These are phyloP conservation scores for Lichtheimia ramosa DNA, from an alignment of 371 early-diverging fungal species.

Conservation along the genomic window DNA sequence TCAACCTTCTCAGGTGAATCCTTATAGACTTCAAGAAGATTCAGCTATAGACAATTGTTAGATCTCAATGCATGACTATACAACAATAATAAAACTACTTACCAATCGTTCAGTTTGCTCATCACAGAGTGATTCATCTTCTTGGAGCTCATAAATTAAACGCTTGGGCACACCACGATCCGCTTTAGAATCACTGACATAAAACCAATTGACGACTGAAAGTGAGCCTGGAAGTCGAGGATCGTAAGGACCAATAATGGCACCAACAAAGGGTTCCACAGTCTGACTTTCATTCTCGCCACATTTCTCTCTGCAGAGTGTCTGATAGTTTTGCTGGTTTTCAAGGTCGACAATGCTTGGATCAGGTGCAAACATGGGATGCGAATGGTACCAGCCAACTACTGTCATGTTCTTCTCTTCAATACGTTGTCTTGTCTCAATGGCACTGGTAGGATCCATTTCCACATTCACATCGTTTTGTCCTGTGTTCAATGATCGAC, in stretches of 20 bases:
- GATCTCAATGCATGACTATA: neutral
- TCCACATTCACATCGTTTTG: slow-evolving; percentile 85
- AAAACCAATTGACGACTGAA: slow-evolving; percentile 85
- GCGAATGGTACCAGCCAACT: slow-evolving; percentile 75
- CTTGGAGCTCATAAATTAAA: slow-evolving; percentile 59
- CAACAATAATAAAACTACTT: slow-evolving; percentile 11
- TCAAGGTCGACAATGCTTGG: slow-evolving; percentile 62
- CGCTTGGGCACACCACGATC: slow-evolving; percentile 60
- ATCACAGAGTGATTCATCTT: slow-evolving; percentile 47
- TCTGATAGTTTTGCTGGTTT: slow-evolving; percentile 83
- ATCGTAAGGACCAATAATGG: slow-evolving; percentile 87
- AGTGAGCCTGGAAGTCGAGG: slow-evolving; percentile 75
- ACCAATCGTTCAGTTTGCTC: slow-evolving; percentile 59
- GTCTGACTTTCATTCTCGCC: slow-evolving; percentile 3
- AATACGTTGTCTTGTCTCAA: slow-evolving; percentile 76
- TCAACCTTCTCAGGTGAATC: slow-evolving; percentile 57
- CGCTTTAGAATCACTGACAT: slow-evolving; percentile 46
- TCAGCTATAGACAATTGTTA: slow-evolving; percentile 30
- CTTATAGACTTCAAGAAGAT: slow-evolving; percentile 58
- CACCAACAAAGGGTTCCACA: slow-evolving; percentile 87
- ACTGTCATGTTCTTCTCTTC: slow-evolving; percentile 70
- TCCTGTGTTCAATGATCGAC: slow-evolving; percentile 69
- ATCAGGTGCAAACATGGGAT: slow-evolving; percentile 42
- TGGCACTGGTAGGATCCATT: slow-evolving; percentile 83
- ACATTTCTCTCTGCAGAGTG: slow-evolving; percentile 56